Evolutionary conservation across 2,329 filamentous ascomycete genomes (phyloP).

Genomic region (Penicillium sp.): DNA sequence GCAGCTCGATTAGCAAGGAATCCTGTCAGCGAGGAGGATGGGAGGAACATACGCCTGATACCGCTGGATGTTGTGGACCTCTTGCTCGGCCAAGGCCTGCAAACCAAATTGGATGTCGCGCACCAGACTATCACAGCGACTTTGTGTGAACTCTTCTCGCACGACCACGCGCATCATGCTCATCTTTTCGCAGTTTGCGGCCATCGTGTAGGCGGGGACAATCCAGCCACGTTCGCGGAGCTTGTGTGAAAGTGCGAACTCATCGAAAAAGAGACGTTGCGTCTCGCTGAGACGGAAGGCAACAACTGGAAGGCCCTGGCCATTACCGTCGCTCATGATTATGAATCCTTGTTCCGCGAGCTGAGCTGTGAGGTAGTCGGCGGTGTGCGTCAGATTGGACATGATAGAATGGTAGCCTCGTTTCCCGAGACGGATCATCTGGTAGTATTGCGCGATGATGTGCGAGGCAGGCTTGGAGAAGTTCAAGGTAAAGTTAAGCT

Average conservation of each 20-base stretch:
- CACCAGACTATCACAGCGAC: conserved; percentile 75
- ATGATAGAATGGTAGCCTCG: conserved; percentile 90
- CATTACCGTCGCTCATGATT: conserved; percentile 78
- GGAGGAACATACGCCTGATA: too few species aligned
- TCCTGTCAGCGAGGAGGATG: too few species aligned
- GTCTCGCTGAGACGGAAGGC: conserved; percentile 73
- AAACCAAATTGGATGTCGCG: conserved; percentile 75
- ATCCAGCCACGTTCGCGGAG: conserved; percentile 87
- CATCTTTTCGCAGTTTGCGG: conserved; percentile 74
- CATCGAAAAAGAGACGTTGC: conserved; percentile 60
- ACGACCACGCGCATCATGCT: conserved; percentile 93
- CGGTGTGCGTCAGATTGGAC: conserved; percentile 84
- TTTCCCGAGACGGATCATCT: conserved; percentile 91
- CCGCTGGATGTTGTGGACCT: too few species aligned
- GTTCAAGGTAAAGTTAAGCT: conserved; percentile 94
- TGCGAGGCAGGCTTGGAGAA: conserved; percentile 94
- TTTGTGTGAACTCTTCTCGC: conserved; percentile 83
- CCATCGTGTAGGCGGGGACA: conserved; percentile 96
- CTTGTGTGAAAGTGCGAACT: conserved; percentile 78
- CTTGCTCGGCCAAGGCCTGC: too few species aligned
- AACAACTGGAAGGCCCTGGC: conserved; percentile 80
- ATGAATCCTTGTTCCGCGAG: conserved; percentile 75
- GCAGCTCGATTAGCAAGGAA: too few species aligned
- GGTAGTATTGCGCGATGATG: conserved; percentile 96
- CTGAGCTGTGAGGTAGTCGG: conserved; percentile 77